phyloP scores from a whole-genome alignment of 1,284 basidiomycete species.

The Trametes polyzona region DNA sequence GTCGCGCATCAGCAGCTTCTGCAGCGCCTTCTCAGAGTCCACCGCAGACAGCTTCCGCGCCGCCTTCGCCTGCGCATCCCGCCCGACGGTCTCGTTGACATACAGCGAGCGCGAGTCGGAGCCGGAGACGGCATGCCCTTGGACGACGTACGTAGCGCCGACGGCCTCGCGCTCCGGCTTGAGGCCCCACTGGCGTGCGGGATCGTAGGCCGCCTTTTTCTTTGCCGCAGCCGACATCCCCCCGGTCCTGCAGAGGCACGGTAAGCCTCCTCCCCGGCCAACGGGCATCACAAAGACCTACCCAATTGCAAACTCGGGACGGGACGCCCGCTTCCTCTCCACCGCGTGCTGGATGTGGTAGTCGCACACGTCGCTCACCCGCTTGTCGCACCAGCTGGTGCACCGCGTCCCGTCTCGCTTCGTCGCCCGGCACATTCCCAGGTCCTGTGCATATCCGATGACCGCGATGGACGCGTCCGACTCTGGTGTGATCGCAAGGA shows the following conservation, averaged over 20 bases:
- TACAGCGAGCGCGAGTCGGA: constrained; percentile 48
- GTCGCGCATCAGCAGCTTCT: constrained; percentile 61
- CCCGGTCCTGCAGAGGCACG: constrained; percentile 55
- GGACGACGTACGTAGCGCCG: constrained; percentile 81
- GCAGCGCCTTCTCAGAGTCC: constrained; percentile 63
- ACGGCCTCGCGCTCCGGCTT: constrained; percentile 52
- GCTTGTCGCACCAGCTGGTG: constrained; percentile 86
- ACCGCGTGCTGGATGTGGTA: constrained; percentile 86
- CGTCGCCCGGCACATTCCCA: constrained; percentile 80
- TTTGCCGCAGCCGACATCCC: constrained; percentile 59
- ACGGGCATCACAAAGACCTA: constrained; percentile 34
- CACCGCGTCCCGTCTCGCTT: constrained; percentile 84
- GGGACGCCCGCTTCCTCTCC: constrained; percentile 66
- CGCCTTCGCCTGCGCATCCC: constrained; percentile 73
- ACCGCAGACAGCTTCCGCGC: constrained; percentile 61
- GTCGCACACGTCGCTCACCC: constrained; percentile 84
- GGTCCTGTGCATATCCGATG: constrained; percentile 85
- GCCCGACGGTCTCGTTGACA: constrained; percentile 68
- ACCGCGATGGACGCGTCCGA: constrained; percentile 80
- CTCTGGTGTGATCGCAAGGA: constrained; percentile 87
- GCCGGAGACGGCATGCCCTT: constrained; percentile 68
- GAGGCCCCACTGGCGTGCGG: constrained; percentile 70
- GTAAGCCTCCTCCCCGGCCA: constrained; percentile 11
- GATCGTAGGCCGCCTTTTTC: constrained; percentile 65
- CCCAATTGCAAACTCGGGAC: constrained; percentile 87